These are phyloP conservation scores for Penicillium cataractarum DNA, from an alignment of 495 filamentous ascomycete species.

Conservation along the genomic window DNA sequence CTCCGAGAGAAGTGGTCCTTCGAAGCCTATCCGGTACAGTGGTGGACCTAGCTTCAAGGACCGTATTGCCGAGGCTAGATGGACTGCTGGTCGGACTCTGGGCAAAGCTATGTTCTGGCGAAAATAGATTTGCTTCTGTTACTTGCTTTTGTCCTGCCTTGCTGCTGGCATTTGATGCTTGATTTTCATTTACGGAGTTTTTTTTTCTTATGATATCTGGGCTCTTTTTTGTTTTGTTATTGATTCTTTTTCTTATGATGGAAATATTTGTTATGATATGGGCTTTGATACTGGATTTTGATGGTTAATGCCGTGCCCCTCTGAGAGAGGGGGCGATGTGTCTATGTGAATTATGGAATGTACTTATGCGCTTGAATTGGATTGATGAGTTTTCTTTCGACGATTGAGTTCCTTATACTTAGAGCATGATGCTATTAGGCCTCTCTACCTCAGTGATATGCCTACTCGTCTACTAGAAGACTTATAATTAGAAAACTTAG, in stretches of 20 bases:
- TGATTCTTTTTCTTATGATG: slow-evolving; percentile 19
- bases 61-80: slow-evolving; percentile 40
- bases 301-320: neutral
- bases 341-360: slow-evolving; percentile 17
- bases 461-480: no score
- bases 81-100: slow-evolving; percentile 38
- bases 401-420: neutral
- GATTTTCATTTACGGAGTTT: slow-evolving; percentile 8
- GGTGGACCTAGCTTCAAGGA: slow-evolving; percentile 42
- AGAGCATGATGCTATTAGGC: neutral
- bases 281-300: neutral
- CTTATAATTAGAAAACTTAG: no score
- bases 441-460: neutral
- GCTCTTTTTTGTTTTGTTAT: slow-evolving; percentile 13
- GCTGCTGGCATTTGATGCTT: slow-evolving; percentile 3
- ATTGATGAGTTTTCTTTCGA: neutral
- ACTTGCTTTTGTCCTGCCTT: slow-evolving; percentile 6
- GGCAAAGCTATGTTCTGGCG: slow-evolving; percentile 52
- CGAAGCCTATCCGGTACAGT: slow-evolving; percentile 38
- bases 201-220: slow-evolving; percentile 7
- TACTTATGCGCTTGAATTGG: slow-evolving; percentile 17
- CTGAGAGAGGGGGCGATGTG: neutral
- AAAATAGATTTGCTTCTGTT: slow-evolving; percentile 32
- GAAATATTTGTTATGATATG: slow-evolving; percentile 24
- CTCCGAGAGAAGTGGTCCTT: slow-evolving; percentile 27